Conservation (phyloP, 2,329 filamentous ascomycete species). For the Trichoderma breve region DNA sequence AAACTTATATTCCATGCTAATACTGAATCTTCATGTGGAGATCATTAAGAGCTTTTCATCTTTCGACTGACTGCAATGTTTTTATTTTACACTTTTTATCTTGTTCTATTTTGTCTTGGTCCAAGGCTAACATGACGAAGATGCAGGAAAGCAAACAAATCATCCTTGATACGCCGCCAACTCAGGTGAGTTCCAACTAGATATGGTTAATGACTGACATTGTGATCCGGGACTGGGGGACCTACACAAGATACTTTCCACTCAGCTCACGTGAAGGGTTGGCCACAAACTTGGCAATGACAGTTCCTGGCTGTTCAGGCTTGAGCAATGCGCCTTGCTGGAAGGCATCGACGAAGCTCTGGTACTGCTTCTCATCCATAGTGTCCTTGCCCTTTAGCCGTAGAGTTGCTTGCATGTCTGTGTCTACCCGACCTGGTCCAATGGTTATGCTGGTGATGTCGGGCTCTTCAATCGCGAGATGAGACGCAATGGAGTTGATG, state of each 20-base stretch:
- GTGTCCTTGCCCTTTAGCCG: conserved; percentile 55
- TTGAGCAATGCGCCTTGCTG: conserved; percentile 69
- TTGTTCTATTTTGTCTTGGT: conserved; percentile 12
- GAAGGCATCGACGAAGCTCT: conserved; percentile 67
- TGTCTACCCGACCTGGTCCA: conserved; percentile 79
- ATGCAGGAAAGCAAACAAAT: conserved; percentile 1
- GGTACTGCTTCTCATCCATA: conserved; percentile 59
- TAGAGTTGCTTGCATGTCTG: conserved; percentile 84
- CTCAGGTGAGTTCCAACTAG: conserved; percentile 43
- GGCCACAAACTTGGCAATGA: conserved; percentile 77
- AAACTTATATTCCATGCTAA: conserved; percentile 74
- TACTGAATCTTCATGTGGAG: conserved; percentile 67
- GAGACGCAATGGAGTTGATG: conserved; percentile 72
- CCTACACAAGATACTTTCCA: conserved; percentile 72
- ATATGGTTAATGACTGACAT: conserved; percentile 5
- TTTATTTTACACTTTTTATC: conserved; percentile 24
- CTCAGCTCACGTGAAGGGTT: conserved; percentile 64
- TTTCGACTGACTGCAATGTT: conserved; percentile 66
- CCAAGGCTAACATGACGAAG: conserved; percentile 24
- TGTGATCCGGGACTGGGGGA: background rate
- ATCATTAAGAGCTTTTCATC: conserved; percentile 74
- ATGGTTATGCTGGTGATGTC: conserved; percentile 70
- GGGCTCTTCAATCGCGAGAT: conserved; percentile 74
- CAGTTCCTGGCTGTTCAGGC: conserved; percentile 80
- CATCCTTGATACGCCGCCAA: conserved; percentile 53